A percentile compares a stretch with the other conserved stretches of the same genome.
Evolutionary conservation across 1,139 yeast genomes (phyloP).

Genomic region (Yamadazyma triangularis): DNA sequence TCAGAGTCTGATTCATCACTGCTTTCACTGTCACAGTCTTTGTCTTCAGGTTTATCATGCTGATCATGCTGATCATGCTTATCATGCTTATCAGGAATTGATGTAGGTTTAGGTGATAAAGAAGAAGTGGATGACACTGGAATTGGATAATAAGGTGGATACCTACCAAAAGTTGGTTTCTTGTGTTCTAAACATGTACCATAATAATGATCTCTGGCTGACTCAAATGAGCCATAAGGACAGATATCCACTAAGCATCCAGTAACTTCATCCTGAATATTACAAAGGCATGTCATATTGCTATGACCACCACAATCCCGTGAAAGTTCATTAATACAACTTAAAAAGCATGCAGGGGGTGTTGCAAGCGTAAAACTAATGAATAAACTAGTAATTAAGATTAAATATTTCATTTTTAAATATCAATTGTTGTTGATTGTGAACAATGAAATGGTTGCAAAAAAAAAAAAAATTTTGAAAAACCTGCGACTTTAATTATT

Average conservation of each 20-base stretch:
- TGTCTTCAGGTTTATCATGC: conserved; percentile 1
- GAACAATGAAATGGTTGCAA: not conserved
- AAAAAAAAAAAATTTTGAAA: too few relatives aligned
- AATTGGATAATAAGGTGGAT: conserved; percentile 10
- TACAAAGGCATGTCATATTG: conserved; percentile 41
- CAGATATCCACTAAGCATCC: conserved; percentile 47
- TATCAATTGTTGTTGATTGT: not conserved
- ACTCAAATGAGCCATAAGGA: conserved; percentile 42
- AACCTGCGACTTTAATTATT: too few relatives aligned
- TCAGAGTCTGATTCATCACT: conserved; percentile 7
- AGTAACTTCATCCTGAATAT: conserved; percentile 29
- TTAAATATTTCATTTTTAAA: not conserved
- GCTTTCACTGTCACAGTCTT: conserved; percentile 4
- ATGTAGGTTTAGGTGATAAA: not conserved
- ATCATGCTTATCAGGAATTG: conserved; percentile 1
- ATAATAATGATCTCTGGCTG: conserved; percentile 51
- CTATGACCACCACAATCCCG: conserved; percentile 27
- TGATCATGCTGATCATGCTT: not conserved
- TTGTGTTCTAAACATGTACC: conserved; percentile 50
- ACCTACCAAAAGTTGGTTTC: conserved; percentile 12
- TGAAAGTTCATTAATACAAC: conserved; percentile 40
- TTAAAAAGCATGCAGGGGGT: conserved; percentile 52
- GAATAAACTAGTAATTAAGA: not conserved
- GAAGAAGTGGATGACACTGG: conserved; percentile 1
- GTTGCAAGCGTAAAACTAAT: conserved; percentile 25